Percentiles rank a stretch among this genome's conserved stretches.
These are phyloP conservation scores for Cladophialophora psammophila DNA, from an alignment of 2,329 filamentous ascomycete genomes.

Conservation along the genomic window DNA sequence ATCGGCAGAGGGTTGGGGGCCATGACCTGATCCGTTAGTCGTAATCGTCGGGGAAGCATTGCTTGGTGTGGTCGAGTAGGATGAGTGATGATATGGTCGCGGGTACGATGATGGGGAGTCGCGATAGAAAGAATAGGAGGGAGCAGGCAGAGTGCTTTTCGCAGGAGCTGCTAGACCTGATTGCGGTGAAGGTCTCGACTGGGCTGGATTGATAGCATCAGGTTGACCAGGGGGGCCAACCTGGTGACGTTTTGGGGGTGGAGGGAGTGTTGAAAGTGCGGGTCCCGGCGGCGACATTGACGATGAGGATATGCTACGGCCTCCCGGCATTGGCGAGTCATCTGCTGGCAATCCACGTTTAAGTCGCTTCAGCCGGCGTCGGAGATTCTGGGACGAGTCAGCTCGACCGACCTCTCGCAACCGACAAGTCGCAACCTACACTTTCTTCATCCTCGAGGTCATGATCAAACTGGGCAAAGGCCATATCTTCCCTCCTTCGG, in stretches of 20 bases:
- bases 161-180: constrained; percentile 19
- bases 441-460: constrained; percentile 40
- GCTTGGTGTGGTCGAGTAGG: constrained; percentile 31
- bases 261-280: constrained; percentile 38
- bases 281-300: constrained; percentile 39
- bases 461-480: constrained; percentile 38
- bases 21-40: constrained; percentile 26
- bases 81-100: constrained; percentile 29
- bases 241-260: constrained; percentile 41
- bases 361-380: constrained; percentile 38
- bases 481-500: constrained; percentile 37
- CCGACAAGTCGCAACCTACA: constrained; percentile 22
- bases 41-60: constrained; percentile 17
- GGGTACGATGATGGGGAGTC: constrained; percentile 27
- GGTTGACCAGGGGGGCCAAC: constrained; percentile 38
- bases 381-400: constrained; percentile 35
- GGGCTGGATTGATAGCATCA: constrained; percentile 31
- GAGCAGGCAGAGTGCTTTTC: constrained; percentile 20
- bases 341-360: constrained; percentile 40
- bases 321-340: constrained; percentile 29
- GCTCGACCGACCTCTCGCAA: neutral
- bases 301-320: constrained; percentile 30
- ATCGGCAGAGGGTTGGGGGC: constrained; percentile 21
- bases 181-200: constrained; percentile 32
- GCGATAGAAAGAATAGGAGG: constrained; percentile 34